Conservation (phyloP, 1,284 basidiomycete species). For the Microbotryomycetes sp. region DNA sequence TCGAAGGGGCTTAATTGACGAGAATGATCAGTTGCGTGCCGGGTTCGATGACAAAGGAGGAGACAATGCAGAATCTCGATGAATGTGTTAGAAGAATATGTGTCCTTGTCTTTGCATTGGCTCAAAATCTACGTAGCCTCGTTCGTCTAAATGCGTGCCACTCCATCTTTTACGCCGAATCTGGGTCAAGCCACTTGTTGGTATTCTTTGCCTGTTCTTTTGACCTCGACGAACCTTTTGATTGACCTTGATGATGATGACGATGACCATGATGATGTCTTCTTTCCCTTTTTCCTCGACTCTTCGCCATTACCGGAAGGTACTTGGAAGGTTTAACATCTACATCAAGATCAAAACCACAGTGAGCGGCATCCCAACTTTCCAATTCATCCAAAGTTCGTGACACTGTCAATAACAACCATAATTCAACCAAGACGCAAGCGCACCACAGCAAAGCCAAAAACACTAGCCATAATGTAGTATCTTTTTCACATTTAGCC, state of each 20-base stretch:
- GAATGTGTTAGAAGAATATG: no score
- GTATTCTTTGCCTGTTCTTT: no score
- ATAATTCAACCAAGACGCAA: constrained; percentile 14
- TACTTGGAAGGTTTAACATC: neutral
- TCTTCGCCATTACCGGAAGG: neutral
- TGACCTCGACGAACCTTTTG: no score
- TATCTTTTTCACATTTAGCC: neutral
- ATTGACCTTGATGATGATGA: neutral
- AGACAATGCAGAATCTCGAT: no score
- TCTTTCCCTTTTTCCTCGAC: neutral
- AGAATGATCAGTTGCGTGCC: no score
- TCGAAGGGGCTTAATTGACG: no score
- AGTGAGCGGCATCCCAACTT: constrained; percentile 10
- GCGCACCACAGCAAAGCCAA: neutral
- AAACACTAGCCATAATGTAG: neutral
- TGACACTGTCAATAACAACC: constrained; percentile 8
- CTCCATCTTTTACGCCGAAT: no score
- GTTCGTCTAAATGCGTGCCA: no score
- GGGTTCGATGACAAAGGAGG: no score
- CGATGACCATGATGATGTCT: neutral
- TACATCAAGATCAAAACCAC: constrained; percentile 20
- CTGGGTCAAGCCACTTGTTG: no score
- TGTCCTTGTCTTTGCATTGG: no score
- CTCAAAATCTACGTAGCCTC: no score
- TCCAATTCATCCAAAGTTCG: constrained; percentile 19